phyloP scores from a whole-genome alignment of 371 early-diverging fungal species.

The Dinochytrium kinnereticum region DNA sequence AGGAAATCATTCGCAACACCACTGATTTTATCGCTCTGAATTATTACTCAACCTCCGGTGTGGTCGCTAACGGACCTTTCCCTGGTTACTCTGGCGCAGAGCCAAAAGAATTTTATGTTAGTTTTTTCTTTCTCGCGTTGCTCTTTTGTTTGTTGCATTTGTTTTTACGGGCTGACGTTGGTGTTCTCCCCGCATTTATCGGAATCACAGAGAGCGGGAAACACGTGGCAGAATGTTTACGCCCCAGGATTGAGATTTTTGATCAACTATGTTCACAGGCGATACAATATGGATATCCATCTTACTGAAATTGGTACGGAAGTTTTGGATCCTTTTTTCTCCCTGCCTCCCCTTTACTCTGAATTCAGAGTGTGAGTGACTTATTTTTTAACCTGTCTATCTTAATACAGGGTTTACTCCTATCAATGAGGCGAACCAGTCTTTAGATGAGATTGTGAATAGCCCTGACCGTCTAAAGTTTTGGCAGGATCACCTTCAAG shows the following conservation, averaged over 20 bases:
- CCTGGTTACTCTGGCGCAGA: neutral
- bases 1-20: constrained; percentile 3
- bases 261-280: neutral
- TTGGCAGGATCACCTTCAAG: constrained; percentile 3
- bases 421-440: neutral
- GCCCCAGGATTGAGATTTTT: constrained; percentile 9
- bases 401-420: too few species aligned
- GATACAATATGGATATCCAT: constrained; percentile 17
- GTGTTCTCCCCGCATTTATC: neutral
- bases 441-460: neutral
- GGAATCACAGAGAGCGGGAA: neutral
- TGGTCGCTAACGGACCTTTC: neutral
- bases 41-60: constrained; percentile 13
- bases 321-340: neutral
- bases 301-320: constrained; percentile 13
- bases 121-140: neutral
- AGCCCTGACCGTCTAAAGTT: neutral
- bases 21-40: constrained; percentile 17
- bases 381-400: too few species aligned
- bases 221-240: constrained; percentile 12
- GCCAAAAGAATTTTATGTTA: neutral
- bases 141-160: neutral
- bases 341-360: neutral
- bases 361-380: too few species aligned
- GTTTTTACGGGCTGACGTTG: neutral